Evolutionary conservation across 2,329 filamentous ascomycete species (phyloP), one percentile per base, ranked within the genome.

Genomic region (Curvularia sp.): DNA sequence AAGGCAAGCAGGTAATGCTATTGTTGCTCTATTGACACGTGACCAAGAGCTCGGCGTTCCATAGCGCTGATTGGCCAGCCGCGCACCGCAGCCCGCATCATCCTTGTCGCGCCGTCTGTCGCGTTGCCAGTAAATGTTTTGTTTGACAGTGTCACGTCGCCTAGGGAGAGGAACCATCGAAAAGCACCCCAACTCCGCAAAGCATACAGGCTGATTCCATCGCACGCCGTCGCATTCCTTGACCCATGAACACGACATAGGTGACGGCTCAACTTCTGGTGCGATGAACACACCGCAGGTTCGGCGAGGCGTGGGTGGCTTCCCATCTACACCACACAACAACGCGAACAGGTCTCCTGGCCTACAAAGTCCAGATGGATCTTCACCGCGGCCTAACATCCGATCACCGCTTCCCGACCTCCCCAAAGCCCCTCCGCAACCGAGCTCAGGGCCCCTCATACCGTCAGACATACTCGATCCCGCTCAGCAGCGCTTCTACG

Each of bases 401-500:
- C 63, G 71, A 12, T 63, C 73, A 26, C 63, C 73, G 31, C 64
- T 78, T 20, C 75, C 70, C 47, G 71, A 77, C 30, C 65, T 76
- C 18, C 75, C 74, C 35, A 68, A 58, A 43, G 63, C 65, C 15
- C 47, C 69, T 2, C 49, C 63, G 24, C 65, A 64, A 15, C 57
- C 63, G 22, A 66, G 52, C 30, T 67, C 71, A 31, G 78, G 78
- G 53, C 93, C 95, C 33, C 80, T 96, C 55, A 93, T 99, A 71
- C 90, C 95, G 12, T 82, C 92, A 63, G 85, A 87, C 64, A 81
- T 96, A 47, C 84, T 98, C 76, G 94, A 98, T 81, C 92, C 92
- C 46, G 94, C 95, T 6, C 91, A 91, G 52, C 95, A 99, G 79
- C 88, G 95, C 55, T 86, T 97, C 69, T 97, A 96, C 75, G 89